Percentiles rank a stretch among this genome's conserved stretches.
Evolutionary conservation across 495 filamentous ascomycete species (phyloP).

Genomic region (Tuber melanosporum): DNA sequence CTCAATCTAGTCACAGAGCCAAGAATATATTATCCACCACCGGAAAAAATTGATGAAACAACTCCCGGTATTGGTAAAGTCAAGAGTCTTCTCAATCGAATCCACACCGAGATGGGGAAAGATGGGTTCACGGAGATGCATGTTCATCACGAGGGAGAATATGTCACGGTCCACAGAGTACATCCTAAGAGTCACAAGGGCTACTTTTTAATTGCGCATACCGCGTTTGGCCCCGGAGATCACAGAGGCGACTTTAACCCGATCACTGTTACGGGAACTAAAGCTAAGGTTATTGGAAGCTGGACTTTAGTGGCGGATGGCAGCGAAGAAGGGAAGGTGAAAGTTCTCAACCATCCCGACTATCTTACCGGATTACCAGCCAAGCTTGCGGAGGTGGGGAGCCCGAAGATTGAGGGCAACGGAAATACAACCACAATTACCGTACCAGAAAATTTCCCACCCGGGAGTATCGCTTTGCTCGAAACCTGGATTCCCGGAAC

Average conservation of each 20-base stretch:
- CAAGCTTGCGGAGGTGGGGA: slow-evolving; percentile 61
- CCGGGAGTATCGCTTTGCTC: slow-evolving; percentile 88
- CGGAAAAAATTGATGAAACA: slow-evolving; percentile 26
- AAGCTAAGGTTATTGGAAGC: slow-evolving; percentile 67
- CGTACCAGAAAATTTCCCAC: slow-evolving; percentile 73
- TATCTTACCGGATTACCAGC: slow-evolving; percentile 74
- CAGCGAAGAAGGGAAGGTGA: slow-evolving; percentile 56
- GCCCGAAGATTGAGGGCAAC: slow-evolving; percentile 54
- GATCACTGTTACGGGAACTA: slow-evolving; percentile 65
- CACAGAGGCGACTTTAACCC: slow-evolving; percentile 69
- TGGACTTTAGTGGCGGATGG: slow-evolving; percentile 83
- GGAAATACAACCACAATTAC: slow-evolving; percentile 69
- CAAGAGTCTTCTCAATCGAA: slow-evolving; percentile 83
- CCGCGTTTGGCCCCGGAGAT: slow-evolving; percentile 80
- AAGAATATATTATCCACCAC: slow-evolving; percentile 55
- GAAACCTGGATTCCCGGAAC: slow-evolving; percentile 89
- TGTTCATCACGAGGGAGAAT: slow-evolving; percentile 92
- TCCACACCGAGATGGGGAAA: slow-evolving; percentile 88
- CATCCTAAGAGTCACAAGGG: slow-evolving; percentile 85
- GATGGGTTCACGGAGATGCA: slow-evolving; percentile 92
- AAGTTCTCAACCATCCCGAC: slow-evolving; percentile 60
- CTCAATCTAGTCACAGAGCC: slow-evolving; percentile 87
- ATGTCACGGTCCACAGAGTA: slow-evolving; percentile 90
- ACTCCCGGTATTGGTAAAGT: slow-evolving; percentile 76
- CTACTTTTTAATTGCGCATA: slow-evolving; percentile 90